Base-by-base conservation (phyloP, 2,329 filamentous ascomycete genomes). In the Aspergillus bombycis region DNA sequence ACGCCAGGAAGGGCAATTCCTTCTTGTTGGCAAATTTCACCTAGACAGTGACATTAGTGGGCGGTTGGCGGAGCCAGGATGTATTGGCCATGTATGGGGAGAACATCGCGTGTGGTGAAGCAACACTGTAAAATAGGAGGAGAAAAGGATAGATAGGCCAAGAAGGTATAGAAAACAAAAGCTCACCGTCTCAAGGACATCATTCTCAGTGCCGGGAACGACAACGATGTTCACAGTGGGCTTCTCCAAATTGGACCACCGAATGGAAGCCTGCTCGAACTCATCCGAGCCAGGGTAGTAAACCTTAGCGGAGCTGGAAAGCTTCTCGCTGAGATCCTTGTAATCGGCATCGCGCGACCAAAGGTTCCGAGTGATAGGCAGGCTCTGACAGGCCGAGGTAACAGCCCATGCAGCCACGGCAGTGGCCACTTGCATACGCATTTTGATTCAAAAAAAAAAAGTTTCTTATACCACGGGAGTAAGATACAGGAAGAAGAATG, bases 1-100 rank as follows among this genome's bases (percentile, higher is more conserved):
- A 82, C 0, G 84, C 81, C 3, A 88, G 79, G 65, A 88, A 86
- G 0, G 85, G 83, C 2, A 85, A 62, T 2, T 77, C 68, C 53
- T 79, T 72, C 45, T 76, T 68, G 66, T 82, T 84, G 46, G 85
- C 84, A 62, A 78, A 86, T 72, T 78, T 77, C 55, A 84, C 77
- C 81, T 83, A 57, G 11, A 38, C 21, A 4, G 34, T 19, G 34
- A 36, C 11, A 36, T 36, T 14, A 36, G 34, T 11, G 34, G 34
- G 14, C 11, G 14, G 34, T 36, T 14, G 34, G 12, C 14, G 34
- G 34, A 36, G 4, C 3, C 34, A 36, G 14, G 34, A 36, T 36
- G 34, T 3, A 14, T 36, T 14, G 34, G 34, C 11, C 34, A 12
- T 36, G 34, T 4, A 2, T 2, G 34, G 12, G 11, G 4, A 36